A percentile compares a stretch with the other conserved stretches of the same genome.
Conservation (phyloP, 2,329 filamentous ascomycete genomes). For the Rhynchosporium graminicola region DNA sequence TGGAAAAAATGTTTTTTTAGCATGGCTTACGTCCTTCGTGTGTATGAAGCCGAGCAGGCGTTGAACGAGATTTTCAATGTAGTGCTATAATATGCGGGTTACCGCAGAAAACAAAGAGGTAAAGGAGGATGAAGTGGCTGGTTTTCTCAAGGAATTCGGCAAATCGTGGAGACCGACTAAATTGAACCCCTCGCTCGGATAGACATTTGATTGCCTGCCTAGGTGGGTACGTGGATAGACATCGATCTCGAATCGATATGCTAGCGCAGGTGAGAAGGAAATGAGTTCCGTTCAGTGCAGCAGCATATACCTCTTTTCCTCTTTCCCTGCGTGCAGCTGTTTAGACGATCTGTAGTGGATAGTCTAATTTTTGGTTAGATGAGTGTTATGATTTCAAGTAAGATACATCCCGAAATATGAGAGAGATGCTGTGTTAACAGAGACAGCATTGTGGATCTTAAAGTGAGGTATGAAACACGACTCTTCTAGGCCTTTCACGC, state of each 20-base stretch:
- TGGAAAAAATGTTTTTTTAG: neutral
- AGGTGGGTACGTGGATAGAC: too few species aligned
- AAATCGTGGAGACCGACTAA: too few species aligned
- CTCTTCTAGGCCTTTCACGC: too few species aligned
- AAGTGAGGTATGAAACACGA: too few species aligned
- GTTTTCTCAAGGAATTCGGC: too few species aligned
- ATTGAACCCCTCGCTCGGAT: neutral
- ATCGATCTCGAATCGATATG: neutral
- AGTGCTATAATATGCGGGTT: neutral
- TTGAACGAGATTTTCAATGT: neutral
- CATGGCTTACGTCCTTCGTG: constrained; percentile 3
- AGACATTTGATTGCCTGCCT: neutral
- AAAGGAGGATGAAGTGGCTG: neutral
- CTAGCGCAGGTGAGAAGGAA: neutral
- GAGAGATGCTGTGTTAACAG: too few species aligned
- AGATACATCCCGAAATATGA: too few species aligned
- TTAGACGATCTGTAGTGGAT: neutral
- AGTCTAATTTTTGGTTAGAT: neutral
- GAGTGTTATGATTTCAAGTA: too few species aligned
- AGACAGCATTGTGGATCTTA: too few species aligned
- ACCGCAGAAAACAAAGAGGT: neutral
- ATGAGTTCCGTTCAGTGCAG: neutral
- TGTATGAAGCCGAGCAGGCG: constrained; percentile 1
- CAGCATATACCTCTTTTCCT: neutral
- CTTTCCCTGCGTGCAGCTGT: neutral